Conservation (phyloP, 495 filamentous ascomycete species). For the Penicillium lagena region DNA sequence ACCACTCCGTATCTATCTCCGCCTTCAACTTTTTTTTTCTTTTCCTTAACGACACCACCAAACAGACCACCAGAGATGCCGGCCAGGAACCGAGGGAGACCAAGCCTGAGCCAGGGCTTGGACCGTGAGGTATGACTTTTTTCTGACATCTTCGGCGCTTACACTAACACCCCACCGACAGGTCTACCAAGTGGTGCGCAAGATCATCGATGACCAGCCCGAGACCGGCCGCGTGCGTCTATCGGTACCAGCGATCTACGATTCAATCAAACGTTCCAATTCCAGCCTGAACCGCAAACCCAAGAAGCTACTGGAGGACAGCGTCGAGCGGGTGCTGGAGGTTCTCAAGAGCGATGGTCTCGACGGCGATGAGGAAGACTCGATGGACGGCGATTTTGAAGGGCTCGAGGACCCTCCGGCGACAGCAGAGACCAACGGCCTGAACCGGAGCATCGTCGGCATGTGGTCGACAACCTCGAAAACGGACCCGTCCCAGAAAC, state of each 20-base stretch:
- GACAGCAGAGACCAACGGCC: constrained; percentile 53
- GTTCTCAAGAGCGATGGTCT: constrained; percentile 60
- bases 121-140: constrained; percentile 45
- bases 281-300: constrained; percentile 75
- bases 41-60: constrained; percentile 4
- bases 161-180: constrained; percentile 14
- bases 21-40: constrained; percentile 14
- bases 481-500: constrained; percentile 24
- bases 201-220: constrained; percentile 59
- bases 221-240: constrained; percentile 40
- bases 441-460: constrained; percentile 70
- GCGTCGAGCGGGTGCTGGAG: constrained; percentile 77
- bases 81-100: constrained; percentile 34
- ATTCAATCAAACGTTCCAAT: constrained; percentile 74
- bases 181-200: constrained; percentile 71
- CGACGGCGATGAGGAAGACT: constrained; percentile 46
- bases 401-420: constrained; percentile 44
- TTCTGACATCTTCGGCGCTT: neutral
- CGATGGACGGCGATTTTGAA: constrained; percentile 59
- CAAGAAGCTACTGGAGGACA: constrained; percentile 74
- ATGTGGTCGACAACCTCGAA: constrained; percentile 54
- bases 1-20: no score
- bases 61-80: constrained; percentile 12
- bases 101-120: constrained; percentile 45
- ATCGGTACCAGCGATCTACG: constrained; percentile 61